Conservation (phyloP, 148 eudicot species). For the Mesembryanthemum crystallinum region DNA sequence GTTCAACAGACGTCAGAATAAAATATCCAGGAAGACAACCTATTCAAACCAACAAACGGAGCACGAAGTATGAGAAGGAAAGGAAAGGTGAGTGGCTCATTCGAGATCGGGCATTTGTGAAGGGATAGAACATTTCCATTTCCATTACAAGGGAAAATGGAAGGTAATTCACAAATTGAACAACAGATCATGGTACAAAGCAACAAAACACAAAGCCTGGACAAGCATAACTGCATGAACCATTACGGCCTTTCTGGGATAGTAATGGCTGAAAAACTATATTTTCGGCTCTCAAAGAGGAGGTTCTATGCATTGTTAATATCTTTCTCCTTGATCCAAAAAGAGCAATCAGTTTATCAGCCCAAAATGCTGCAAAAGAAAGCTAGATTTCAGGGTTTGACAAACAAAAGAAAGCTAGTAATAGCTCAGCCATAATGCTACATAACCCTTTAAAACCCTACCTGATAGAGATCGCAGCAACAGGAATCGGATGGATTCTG, state of each 20-base stretch:
- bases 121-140: too few relatives aligned
- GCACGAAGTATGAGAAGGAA: too few relatives aligned
- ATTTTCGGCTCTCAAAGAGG: neutral
- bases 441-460: constrained; percentile 10
- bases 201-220: neutral
- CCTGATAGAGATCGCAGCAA: constrained; percentile 7
- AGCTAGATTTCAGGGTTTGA: constrained; percentile 22
- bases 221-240: neutral
- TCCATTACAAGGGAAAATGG: too few relatives aligned
- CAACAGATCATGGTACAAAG: neutral
- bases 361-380: constrained; percentile 18
- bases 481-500: constrained; percentile 2
- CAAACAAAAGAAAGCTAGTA: neutral
- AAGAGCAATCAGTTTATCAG: constrained; percentile 10
- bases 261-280: neutral
- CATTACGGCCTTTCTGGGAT: neutral
- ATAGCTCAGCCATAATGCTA: constrained; percentile 1
- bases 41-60: too few relatives aligned
- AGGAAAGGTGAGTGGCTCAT: too few relatives aligned
- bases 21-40: too few relatives aligned
- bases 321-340: constrained; percentile 1
- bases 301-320: neutral
- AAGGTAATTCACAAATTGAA: too few relatives aligned
- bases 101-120: too few relatives aligned
- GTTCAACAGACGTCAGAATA: too few relatives aligned